A percentile compares a stretch with the other conserved stretches of the same genome.
Evolutionary conservation across 1,284 basidiomycete genomes (phyloP).

Genomic region (Microbotryum saponariae): DNA sequence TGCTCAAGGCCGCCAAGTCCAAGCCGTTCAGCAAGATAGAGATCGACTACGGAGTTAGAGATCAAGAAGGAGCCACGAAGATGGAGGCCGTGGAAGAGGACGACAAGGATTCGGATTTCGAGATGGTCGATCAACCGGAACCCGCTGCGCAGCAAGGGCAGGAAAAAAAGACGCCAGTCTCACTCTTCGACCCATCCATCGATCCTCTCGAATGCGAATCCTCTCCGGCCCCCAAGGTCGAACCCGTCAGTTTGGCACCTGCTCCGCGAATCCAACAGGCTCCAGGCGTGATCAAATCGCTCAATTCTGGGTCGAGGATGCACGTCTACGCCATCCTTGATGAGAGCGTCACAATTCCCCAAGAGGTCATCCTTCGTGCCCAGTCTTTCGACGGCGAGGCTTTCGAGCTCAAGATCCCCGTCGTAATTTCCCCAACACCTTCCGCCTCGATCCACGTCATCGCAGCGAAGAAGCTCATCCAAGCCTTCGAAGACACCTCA

Average conservation of each 20-base stretch:
- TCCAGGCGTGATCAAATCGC: not conserved
- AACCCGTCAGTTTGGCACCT: not conserved
- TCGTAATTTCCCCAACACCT: not conserved
- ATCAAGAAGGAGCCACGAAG: not conserved
- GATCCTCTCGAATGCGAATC: not conserved
- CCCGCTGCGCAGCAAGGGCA: not conserved
- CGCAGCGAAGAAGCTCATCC: conserved; percentile 51
- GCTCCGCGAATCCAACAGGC: conserved; percentile 9
- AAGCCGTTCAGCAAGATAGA: conserved; percentile 7
- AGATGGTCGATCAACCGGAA: not conserved
- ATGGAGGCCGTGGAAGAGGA: not conserved
- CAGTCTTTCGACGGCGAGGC: conserved; percentile 4
- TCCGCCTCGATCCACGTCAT: conserved; percentile 47
- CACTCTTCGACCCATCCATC: conserved; percentile 13
- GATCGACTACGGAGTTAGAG: conserved; percentile 4
- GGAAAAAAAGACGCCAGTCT: not conserved
- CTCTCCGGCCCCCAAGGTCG: not conserved
- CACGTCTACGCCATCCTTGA: conserved; percentile 19
- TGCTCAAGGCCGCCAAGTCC: conserved; percentile 15
- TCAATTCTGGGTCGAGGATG: conserved; percentile 13
- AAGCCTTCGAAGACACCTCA: conserved; percentile 41
- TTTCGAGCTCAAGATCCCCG: conserved; percentile 10
- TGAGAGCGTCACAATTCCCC: not conserved
- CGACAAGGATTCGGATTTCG: not conserved
- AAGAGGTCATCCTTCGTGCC: conserved; percentile 8